These are phyloP conservation scores for Aspergillus aculeatus DNA, from an alignment of 2,329 filamentous ascomycete species.

Conservation along the genomic window DNA sequence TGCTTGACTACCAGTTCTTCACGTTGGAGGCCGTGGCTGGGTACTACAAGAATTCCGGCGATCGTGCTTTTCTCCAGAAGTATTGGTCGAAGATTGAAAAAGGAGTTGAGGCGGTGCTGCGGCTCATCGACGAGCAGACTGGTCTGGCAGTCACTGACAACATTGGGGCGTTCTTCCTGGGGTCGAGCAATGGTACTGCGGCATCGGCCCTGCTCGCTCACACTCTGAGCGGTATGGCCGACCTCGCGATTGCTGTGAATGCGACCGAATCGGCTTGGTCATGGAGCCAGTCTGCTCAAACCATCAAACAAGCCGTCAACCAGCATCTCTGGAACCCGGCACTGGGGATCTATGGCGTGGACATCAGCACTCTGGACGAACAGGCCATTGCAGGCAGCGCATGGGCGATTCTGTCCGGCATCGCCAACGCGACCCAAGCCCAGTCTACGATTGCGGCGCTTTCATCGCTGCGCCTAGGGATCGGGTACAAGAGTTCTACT, in stretches of 20 bases:
- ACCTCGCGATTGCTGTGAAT: slow-evolving; percentile 8
- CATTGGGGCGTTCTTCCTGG: slow-evolving; percentile 20
- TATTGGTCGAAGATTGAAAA: neutral
- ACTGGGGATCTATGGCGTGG: slow-evolving; percentile 7
- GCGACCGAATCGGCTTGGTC: slow-evolving; percentile 4
- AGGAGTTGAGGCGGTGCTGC: neutral
- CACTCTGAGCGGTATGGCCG: slow-evolving; percentile 11
- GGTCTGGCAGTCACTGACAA: slow-evolving; percentile 1
- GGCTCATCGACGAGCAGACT: slow-evolving; percentile 2
- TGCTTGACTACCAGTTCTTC: slow-evolving; percentile 23
- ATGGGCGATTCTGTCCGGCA: slow-evolving; percentile 17
- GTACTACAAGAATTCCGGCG: slow-evolving; percentile 35
- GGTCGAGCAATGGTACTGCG: slow-evolving; percentile 14
- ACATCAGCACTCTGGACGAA: slow-evolving; percentile 1
- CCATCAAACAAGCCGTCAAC: slow-evolving; percentile 12
- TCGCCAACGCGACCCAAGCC: slow-evolving; percentile 31
- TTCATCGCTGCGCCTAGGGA: slow-evolving; percentile 29
- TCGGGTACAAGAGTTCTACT: slow-evolving; percentile 38
- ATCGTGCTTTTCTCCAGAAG: slow-evolving; percentile 28
- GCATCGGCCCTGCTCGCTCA: slow-evolving; percentile 13
- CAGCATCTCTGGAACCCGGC: slow-evolving; percentile 14
- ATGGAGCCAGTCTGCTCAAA: neutral
- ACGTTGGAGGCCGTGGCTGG: slow-evolving; percentile 17
- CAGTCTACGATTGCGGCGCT: slow-evolving; percentile 32
- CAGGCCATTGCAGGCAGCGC: slow-evolving; percentile 10